Percentiles rank a stretch among this genome's conserved stretches.
Evolutionary conservation across 441 rosid species (phyloP).

Genomic region (Eruca vesicaria): DNA sequence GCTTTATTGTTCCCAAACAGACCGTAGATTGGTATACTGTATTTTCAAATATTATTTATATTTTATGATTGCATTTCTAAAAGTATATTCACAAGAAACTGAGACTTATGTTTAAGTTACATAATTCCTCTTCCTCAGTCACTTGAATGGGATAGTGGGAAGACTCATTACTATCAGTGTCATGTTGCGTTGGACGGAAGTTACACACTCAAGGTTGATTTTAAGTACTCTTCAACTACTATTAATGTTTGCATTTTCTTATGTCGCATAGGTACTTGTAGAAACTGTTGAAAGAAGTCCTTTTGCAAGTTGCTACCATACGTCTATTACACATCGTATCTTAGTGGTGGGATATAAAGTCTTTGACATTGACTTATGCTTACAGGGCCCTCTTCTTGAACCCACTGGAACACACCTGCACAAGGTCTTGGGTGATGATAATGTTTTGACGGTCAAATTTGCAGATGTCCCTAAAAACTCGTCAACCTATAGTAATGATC

Average conservation of each 20-base stretch:
- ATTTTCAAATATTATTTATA: too few relatives aligned
- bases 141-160: constrained; percentile 54
- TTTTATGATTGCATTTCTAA: not conserved
- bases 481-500: not conserved
- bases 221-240: not conserved
- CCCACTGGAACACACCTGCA: constrained; percentile 53
- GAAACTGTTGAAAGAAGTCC: not conserved
- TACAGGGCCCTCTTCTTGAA: constrained; percentile 64
- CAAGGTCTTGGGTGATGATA: constrained; percentile 75
- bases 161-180: constrained; percentile 54
- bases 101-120: not conserved
- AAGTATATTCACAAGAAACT: not conserved
- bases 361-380: too few relatives aligned
- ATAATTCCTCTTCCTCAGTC: constrained; percentile 37
- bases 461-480: constrained; percentile 27
- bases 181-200: constrained; percentile 45
- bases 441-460: constrained; percentile 66
- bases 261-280: not conserved
- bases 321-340: not conserved
- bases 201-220: constrained; percentile 57
- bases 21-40: constrained; percentile 46
- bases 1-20: constrained; percentile 12
- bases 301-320: not conserved
- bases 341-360: too few relatives aligned
- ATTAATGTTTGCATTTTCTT: not conserved